Base-by-base conservation (phyloP, 2,329 filamentous ascomycete genomes). In the Calonectria hongkongensis region DNA sequence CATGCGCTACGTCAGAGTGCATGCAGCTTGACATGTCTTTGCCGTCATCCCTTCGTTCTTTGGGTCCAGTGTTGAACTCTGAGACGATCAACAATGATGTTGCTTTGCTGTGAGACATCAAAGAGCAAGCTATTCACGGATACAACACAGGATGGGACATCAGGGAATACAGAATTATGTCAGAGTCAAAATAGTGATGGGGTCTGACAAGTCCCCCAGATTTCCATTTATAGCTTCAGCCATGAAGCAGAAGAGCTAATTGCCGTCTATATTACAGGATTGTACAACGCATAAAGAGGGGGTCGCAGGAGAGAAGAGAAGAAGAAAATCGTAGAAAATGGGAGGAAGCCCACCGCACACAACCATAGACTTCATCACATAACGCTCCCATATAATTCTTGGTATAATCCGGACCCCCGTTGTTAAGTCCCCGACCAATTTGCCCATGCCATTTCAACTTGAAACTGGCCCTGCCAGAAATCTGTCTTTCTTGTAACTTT, bases 261-360 rank as follows among this genome's bases (percentile, higher is more conserved):
- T 50, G 62, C 47, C 63, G 33, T 79, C 73, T 78, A 76, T 76
- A 77, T 77, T 79, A 79, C 77, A 79, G 68, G 47, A 65, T 75
- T 68, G 63, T 75, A 74, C 71, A 76, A 66, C 63, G 25, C 45
- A 36, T 36, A 48, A 66, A 51, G 13, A 54, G 47, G 47, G 63
- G 63, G 47, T 30, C 30, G 5, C 28, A 62, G 64, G 51, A 73
- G 64, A 70, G 70, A 41, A 60, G 60, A 63, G 33, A 70, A 62
- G 60, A 60, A 47, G 45, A 30, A 36, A 62, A 66, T 30, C 9
- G 27, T 36, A 50, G 45, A 56, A 67, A 47, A 41, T 30, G 33
- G 47, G 48, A 58, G 33, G 21, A 18, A 33, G 28, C 43, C 62
- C 50, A 43, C 50, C 51, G 51, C 51, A 51, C 33, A 70, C 62